Conservation (phyloP, 148 eudicot genomes). For the Silene latifolia region DNA sequence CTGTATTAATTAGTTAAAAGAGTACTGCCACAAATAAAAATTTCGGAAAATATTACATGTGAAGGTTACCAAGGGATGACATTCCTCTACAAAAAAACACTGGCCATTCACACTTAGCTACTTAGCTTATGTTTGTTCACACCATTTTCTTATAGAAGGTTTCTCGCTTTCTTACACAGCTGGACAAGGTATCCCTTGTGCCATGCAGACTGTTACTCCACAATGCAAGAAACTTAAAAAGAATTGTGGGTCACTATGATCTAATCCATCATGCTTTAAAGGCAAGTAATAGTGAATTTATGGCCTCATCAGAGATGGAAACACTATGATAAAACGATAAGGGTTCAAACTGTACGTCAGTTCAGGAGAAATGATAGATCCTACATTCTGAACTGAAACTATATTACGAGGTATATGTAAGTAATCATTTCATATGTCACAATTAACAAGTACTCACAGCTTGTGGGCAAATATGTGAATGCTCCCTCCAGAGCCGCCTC, state of each 20-base stretch:
- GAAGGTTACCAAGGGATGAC: no score
- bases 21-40: neutral
- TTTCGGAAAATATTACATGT: no score
- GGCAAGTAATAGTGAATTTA: neutral
- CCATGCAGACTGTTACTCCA: neutral
- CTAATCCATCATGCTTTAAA: neutral
- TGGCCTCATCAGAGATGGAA: neutral
- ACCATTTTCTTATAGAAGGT: neutral
- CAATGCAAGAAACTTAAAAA: no score
- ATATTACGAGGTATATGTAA: neutral
- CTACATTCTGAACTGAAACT: neutral
- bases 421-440: neutral
- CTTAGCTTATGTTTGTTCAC: neutral
- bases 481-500: constrained; percentile 96
- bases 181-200: neutral
- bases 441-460: constrained; percentile 53
- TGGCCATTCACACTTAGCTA: neutral
- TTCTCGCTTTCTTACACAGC: neutral
- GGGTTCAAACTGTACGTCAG: neutral
- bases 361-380: neutral
- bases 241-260: neutral
- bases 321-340: neutral
- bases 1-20: no score
- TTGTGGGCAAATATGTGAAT: constrained; percentile 54
- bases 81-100: neutral